Base-by-base conservation (phyloP, 2,329 filamentous ascomycete genomes). In the Colletotrichum endophyticum region DNA sequence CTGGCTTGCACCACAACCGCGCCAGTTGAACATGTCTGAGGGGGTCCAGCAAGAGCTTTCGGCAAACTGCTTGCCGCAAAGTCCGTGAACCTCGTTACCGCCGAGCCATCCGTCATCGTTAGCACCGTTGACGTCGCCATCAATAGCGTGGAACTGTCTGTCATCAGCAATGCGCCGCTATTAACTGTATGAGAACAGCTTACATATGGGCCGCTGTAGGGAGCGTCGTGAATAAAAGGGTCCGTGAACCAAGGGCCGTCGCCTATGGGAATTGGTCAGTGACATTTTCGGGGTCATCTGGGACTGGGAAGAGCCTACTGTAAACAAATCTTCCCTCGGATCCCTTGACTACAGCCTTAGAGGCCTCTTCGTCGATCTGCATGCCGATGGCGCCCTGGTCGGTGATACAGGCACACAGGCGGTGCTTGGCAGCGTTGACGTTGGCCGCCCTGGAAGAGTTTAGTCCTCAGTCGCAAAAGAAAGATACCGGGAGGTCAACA, bases 261-360 rank as follows among this genome's bases (percentile, higher is more conserved):
- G 11, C 44, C 44, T 49, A 6, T 49, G n/a, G 44, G 6, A 13
- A 7, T 22, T 8, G 6, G 44, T 49, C n/a, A 49, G 44, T 22
- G 44, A 13, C n/a, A 0, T 49, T 1, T 0, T 1, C n/a, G 3
- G 44, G 44, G 44, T 0, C 3, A 49, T 12, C 0, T 13, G 7
- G 44, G 19, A 0, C 0, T 49, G 11, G 19, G n/a, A 22, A 49
- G 44, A 3, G 3, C 44, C 7, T 49, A 49, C 44, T 49, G n/a
- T 49, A 49, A 0, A 49, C 44, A 2, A 49, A 49, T 22, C 0
- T 49, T 22, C 44, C 44, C 0, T 49, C 44, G 11, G 44, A 49
- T 49, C 0, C 44, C n/a, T 22, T 49, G 11, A 49, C 44, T 4
- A 49, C 44, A 22, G 44, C 44, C 44, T 49, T 22, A 1, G 44